Base-by-base conservation (phyloP, 805 yeast species). In the Jamesozyma rosinii region DNA sequence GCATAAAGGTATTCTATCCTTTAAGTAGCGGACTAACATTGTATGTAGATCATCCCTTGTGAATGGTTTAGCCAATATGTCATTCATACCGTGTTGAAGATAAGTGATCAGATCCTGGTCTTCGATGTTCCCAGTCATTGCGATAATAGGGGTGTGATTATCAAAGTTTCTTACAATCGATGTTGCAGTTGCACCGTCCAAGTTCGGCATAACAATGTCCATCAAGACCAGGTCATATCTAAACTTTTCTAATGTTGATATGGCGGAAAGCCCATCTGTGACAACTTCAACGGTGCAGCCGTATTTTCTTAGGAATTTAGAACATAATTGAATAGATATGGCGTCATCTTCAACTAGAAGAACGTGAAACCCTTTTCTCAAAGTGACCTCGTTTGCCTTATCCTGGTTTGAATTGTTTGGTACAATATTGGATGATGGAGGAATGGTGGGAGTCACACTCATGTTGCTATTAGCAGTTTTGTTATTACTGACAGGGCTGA, bases 261-360 rank as follows among this genome's bases (percentile, higher is more conserved):
- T 87, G 2, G 96, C 96, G 30, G 85, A 80, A 10, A 90, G 65
- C 0, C 98, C 99, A 65, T 90, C 97, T 4, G 87, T 82, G 0
- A 86, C 97, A 17, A 88, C 86, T 38, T 92, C 90, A 4, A 90
- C 95, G 13, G 87, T 79, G 61, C 96, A 89, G 0, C 97, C 97
- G 59, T 84, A 87, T 55, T 86, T 84, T 57, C 77, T 76, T 44
- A 92, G 63, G 56, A 92, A 86, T 59, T 85, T 84, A 9, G 84
- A 71, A 53, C 96, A 85, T 9, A 90, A 69, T 49, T 83, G 85
- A 42, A 87, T 83, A 52, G 95, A 83, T 32, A 83, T 85, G 33
- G 75, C 77, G 60, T 82, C 94, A 63, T 83, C 94, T 61, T 83
- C 94, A 14, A 83, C 92, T 21, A 84, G 63, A 35, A 83, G 65